Evolutionary conservation across 495 filamentous ascomycete genomes (phyloP), one percentile per base, ranked within the genome.

Genomic region (Penicillium psychrofluorescens): DNA sequence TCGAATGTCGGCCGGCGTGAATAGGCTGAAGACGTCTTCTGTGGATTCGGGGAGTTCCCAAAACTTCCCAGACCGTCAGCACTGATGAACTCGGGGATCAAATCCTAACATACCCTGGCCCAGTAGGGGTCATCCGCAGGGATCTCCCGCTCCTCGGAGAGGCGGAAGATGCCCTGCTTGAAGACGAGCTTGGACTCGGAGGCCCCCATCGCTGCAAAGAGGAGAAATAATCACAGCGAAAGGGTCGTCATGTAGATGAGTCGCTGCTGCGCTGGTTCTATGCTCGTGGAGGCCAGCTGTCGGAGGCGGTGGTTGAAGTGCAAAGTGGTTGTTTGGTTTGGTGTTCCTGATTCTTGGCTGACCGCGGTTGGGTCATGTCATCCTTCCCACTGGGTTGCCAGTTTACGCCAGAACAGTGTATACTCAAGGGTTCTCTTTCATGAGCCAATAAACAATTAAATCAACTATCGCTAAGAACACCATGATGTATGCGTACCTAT

Each of bases 151-250:
- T 92, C 83, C 62, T 95, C 90, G 12, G 90, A 94, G 42, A 99
- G 81, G 59, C 85, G 83, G 72, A 99, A 99, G 72, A 99, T 95
- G 63, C 90, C 92, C 66, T 95, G 86, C 68, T 97, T 99, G 80
- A 99, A 97, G 56, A 90, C 87, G 56, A 96, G 84, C 80, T 99
- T 99, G 50, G 91, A 96, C 73, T 99, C 94, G 64, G 92, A 95
- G 58, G 92, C 92, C 62, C 92, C 92, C 92, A 99, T 99, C 43
- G 50, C 51, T 63, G 57, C 62, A 54, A 44, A 49, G 36, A 53
- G 39, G 16, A 48, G 47, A 47, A 22, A 4, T 44, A 16, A 45
- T 56, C 53, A 67, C 43, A 50, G 48, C 43, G 33, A 30, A 44
- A 37, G 35, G 34, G 40, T 49, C 49, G 44, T 59, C 65, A 67